Percentiles rank a stretch among this genome's conserved stretches.
Evolutionary conservation across 148 eudicot species (phyloP).

Genomic region (Fagopyrum tataricum): DNA sequence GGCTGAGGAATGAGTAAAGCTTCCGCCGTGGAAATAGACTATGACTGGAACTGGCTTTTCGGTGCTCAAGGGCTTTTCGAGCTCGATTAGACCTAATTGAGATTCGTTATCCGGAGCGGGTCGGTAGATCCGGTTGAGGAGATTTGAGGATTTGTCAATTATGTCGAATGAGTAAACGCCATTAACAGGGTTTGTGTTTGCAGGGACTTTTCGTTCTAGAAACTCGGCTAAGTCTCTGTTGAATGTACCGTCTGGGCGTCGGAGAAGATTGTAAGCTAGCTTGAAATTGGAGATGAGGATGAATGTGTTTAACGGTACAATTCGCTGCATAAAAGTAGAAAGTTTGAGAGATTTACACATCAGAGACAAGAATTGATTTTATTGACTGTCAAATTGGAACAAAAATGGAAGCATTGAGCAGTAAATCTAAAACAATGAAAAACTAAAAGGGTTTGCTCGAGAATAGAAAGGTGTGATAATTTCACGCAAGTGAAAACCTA

Average conservation of each 20-base stretch:
- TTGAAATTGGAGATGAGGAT: conserved; percentile 81
- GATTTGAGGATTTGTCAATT: conserved; percentile 41
- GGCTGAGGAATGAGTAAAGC: conserved; percentile 73
- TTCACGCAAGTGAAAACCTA: background rate
- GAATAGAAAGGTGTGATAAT: background rate
- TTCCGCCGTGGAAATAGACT: conserved; percentile 77
- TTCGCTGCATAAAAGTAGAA: conserved; percentile 33
- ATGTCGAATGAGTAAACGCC: conserved; percentile 72
- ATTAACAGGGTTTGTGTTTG: conserved; percentile 53
- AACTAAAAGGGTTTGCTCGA: background rate
- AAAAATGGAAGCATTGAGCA: conserved; percentile 10
- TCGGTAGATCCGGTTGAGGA: conserved; percentile 50
- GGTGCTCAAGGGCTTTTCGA: conserved; percentile 48
- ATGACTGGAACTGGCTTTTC: conserved; percentile 58
- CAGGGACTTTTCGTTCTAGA: conserved; percentile 63
- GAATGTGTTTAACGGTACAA: conserved; percentile 82
- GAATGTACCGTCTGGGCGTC: conserved; percentile 72
- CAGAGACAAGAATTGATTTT: background rate
- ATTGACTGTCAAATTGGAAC: conserved; percentile 10
- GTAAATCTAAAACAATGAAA: background rate
- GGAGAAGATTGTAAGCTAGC: conserved; percentile 65
- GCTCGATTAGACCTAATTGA: conserved; percentile 33
- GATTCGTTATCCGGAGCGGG: conserved; percentile 29
- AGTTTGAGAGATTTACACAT: background rate
- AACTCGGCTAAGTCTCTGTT: conserved; percentile 60